phyloP scores from a whole-genome alignment of 176 grass and related monocot genomes.

The Tuctoria greenei region DNA sequence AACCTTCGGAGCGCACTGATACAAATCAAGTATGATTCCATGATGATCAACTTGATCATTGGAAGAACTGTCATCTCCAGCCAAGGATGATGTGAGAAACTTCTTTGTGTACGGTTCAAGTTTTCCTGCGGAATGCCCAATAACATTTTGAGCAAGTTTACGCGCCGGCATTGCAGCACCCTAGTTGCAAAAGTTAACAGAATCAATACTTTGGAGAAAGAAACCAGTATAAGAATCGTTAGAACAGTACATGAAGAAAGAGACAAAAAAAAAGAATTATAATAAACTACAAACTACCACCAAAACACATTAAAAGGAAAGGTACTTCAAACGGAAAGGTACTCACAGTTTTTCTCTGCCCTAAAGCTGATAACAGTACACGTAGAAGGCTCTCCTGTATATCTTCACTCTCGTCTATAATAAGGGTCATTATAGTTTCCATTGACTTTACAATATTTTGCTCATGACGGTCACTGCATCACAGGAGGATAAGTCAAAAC shows the following conservation, averaged over 20 bases:
- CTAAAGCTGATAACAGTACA: slow-evolving; percentile 80
- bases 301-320: neutral
- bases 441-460: slow-evolving; percentile 75
- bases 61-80: slow-evolving; percentile 64
- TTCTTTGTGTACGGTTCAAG: slow-evolving; percentile 85
- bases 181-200: slow-evolving; percentile 53
- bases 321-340: slow-evolving; percentile 6
- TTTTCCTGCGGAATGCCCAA: slow-evolving; percentile 80
- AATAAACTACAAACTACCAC: slow-evolving; percentile 1
- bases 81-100: slow-evolving; percentile 81
- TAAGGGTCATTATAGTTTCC: slow-evolving; percentile 93
- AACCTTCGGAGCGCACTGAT: slow-evolving; percentile 84
- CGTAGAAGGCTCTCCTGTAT: slow-evolving; percentile 79
- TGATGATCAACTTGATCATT: slow-evolving; percentile 73
- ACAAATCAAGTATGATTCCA: slow-evolving; percentile 81
- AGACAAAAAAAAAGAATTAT: neutral
- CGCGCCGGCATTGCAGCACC: slow-evolving; percentile 59
- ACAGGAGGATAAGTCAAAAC: slow-evolving; percentile 40
- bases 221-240: slow-evolving; percentile 3
- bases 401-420: slow-evolving; percentile 92
- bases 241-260: slow-evolving; percentile 3
- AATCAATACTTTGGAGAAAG: slow-evolving; percentile 33
- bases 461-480: slow-evolving; percentile 75
- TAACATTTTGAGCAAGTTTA: slow-evolving; percentile 77
- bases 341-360: slow-evolving; percentile 76